Base-by-base conservation (phyloP, 441 rosid genomes). In the Omphalea diandra region DNA sequence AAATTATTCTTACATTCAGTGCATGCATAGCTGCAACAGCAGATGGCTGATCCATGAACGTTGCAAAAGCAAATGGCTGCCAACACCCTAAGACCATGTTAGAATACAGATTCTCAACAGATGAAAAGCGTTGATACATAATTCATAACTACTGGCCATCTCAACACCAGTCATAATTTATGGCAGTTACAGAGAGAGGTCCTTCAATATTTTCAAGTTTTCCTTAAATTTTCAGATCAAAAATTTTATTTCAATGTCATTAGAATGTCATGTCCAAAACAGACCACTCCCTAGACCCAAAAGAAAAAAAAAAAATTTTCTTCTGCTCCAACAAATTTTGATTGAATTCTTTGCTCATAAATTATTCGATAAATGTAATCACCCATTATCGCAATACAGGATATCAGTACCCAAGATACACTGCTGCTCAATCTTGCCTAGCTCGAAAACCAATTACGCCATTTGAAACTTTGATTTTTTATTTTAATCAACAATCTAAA, bases 41-140 rank as follows among this genome's bases (percentile, higher is more conserved):
- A 31, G 92, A 81, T 27, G 86, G 84, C 55, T 82, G 90, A 75
- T 90, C 86, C 36, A 76, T 73, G 74, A 90, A 87, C 2, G 88
- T 84, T 68, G 89, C 85, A 77, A 90, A 90, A 32, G 90, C 96
- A 1, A 88, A 90, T 1, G 91, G 89, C 90, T 90, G 77, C 56
- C 74, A 63, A 41, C 52, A 73, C 32, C 35, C 6, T 29, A 55
- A 65, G 8, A 63, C 36, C 47, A 40, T 32, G 49, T 74, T 27
- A 69, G 65, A 70, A 44, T 15, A 35, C 38, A 73, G 29, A 22
- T 5, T 54, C n/a, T 62, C n/a, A 46, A 57, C 40, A 33, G 18
- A 59, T 7, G 2, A 53, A 53, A 46, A 24, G 53, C 10, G 22
- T 5, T 11, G 8, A 26, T 17, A 63, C 7, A 9, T 24, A 43